Percentiles rank a stretch among this genome's conserved stretches.
phyloP scores from a whole-genome alignment of 2,329 filamentous ascomycete genomes.

The Fusarium sp. region DNA sequence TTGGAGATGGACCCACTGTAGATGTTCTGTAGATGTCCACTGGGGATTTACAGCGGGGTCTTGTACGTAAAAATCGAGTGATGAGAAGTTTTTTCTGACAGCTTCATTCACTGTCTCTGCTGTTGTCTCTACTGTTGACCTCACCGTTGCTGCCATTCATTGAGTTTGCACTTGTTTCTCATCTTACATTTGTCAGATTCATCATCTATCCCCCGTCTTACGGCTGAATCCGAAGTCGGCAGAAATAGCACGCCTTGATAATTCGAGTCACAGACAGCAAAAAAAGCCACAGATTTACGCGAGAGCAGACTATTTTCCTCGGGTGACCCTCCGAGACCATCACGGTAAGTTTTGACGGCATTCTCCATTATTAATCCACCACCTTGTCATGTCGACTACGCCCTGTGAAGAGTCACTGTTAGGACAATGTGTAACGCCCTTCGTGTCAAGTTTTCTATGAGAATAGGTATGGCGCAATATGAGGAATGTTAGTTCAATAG shows the following conservation, averaged over 20 bases:
- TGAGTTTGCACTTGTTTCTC: neutral
- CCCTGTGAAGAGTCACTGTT: slow-evolving; percentile 15
- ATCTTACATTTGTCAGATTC: slow-evolving; percentile 9
- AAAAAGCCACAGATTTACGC: slow-evolving; percentile 31
- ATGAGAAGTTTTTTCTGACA: neutral
- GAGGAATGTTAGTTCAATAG: neutral
- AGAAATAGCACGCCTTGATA: neutral
- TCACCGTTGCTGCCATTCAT: too few relatives aligned
- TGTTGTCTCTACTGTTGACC: too few relatives aligned
- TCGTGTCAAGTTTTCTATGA: neutral
- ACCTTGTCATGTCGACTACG: slow-evolving; percentile 28
- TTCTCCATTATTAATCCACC: slow-evolving; percentile 36
- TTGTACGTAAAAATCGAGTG: slow-evolving; percentile 33
- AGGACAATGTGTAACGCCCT: slow-evolving; percentile 1
- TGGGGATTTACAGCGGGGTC: slow-evolving; percentile 8
- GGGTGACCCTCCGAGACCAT: neutral
- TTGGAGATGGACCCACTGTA: slow-evolving; percentile 21
- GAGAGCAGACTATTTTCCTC: neutral
- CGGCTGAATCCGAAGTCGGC: slow-evolving; percentile 19
- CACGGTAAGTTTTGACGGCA: neutral
- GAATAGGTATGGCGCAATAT: slow-evolving; percentile 3
- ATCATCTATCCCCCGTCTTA: neutral
- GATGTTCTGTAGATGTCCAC: slow-evolving; percentile 1
- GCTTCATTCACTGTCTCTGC: neutral
- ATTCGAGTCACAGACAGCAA: slow-evolving; percentile 19